Evolutionary conservation across 2,329 filamentous ascomycete genomes (phyloP).

Genomic region (Pezicula radicicola): DNA sequence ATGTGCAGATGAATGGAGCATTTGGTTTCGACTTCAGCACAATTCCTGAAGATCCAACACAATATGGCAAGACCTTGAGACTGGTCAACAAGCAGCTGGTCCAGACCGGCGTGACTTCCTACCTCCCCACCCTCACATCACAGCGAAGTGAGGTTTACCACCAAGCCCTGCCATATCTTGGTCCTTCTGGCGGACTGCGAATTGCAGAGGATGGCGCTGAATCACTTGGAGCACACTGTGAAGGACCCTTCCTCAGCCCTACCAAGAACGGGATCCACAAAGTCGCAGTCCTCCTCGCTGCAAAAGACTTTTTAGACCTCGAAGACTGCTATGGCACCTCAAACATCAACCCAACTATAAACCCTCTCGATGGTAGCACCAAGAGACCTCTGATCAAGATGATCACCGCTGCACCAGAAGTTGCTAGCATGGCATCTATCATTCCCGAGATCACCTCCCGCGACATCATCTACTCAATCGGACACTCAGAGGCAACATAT

Average conservation of each 20-base stretch:
- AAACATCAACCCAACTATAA: slow-evolving; percentile 52
- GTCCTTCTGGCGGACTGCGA: slow-evolving; percentile 62
- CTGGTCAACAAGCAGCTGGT: slow-evolving; percentile 70
- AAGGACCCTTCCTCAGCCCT: slow-evolving; percentile 83
- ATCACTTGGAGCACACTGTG: slow-evolving; percentile 85
- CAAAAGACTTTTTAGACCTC: slow-evolving; percentile 61
- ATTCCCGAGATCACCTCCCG: slow-evolving; percentile 64
- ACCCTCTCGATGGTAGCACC: slow-evolving; percentile 31
- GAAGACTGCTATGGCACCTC: slow-evolving; percentile 68
- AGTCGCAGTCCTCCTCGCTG: slow-evolving; percentile 63
- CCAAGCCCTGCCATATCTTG: slow-evolving; percentile 73
- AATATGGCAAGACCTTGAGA: slow-evolving; percentile 70
- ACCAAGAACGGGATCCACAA: slow-evolving; percentile 87
- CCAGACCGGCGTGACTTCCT: slow-evolving; percentile 81
- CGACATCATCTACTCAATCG: slow-evolving; percentile 75
- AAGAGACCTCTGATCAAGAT: slow-evolving; percentile 56
- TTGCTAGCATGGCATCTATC: slow-evolving; percentile 63
- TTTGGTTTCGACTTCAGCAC: slow-evolving; percentile 92
- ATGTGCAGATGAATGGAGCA: slow-evolving; percentile 88
- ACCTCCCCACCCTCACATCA: slow-evolving; percentile 81
- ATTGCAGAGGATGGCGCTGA: slow-evolving; percentile 70
- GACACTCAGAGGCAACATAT: slow-evolving; percentile 85
- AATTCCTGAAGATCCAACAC: slow-evolving; percentile 62
- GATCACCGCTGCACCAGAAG: slow-evolving; percentile 84
- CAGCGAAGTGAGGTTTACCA: slow-evolving; percentile 80